Percentiles rank a stretch among this genome's conserved stretches.
phyloP scores from a whole-genome alignment of 2,329 filamentous ascomycete species.

The Tolypocladium capitatum region DNA sequence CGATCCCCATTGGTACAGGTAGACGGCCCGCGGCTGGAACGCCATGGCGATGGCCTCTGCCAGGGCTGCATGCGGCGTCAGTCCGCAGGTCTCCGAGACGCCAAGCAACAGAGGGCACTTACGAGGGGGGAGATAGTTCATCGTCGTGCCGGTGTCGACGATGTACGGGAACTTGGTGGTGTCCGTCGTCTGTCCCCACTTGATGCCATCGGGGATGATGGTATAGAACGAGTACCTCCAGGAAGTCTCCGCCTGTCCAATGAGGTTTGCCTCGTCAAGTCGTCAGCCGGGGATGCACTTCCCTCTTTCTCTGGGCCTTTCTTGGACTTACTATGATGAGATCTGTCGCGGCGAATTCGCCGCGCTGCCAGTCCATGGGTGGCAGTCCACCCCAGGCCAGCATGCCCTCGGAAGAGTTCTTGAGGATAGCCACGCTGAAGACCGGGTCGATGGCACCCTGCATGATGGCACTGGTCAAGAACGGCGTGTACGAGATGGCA shows the following conservation, averaged over 20 bases:
- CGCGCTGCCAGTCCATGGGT: constrained; percentile 18
- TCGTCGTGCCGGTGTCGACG: constrained; percentile 38
- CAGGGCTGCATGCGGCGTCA: constrained; percentile 18
- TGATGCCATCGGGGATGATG: constrained; percentile 34
- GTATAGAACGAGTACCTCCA: constrained; percentile 40
- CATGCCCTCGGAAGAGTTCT: constrained; percentile 31
- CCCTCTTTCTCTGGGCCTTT: not conserved
- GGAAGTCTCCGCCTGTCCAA: constrained; percentile 21
- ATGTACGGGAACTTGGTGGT: constrained; percentile 33
- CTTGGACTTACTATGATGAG: constrained; percentile 32
- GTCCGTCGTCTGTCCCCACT: constrained; percentile 28
- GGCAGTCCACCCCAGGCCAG: constrained; percentile 35
- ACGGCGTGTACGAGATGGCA: constrained; percentile 30
- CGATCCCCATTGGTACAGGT: constrained; percentile 30
- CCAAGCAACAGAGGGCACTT: constrained; percentile 9
- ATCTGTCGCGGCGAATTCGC: constrained; percentile 20
- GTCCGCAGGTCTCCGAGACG: not conserved
- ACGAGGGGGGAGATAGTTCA: constrained; percentile 37
- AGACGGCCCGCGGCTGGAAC: constrained; percentile 33
- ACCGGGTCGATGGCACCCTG: constrained; percentile 30
- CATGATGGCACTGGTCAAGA: constrained; percentile 33
- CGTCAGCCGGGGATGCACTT: not conserved
- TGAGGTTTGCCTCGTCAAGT: constrained; percentile 28
- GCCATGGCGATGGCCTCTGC: constrained; percentile 32
- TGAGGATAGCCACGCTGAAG: constrained; percentile 34